A percentile compares a stretch with the other conserved stretches of the same genome.
phyloP scores from a whole-genome alignment of 441 rosid genomes.

The Erodium trifolium region DNA sequence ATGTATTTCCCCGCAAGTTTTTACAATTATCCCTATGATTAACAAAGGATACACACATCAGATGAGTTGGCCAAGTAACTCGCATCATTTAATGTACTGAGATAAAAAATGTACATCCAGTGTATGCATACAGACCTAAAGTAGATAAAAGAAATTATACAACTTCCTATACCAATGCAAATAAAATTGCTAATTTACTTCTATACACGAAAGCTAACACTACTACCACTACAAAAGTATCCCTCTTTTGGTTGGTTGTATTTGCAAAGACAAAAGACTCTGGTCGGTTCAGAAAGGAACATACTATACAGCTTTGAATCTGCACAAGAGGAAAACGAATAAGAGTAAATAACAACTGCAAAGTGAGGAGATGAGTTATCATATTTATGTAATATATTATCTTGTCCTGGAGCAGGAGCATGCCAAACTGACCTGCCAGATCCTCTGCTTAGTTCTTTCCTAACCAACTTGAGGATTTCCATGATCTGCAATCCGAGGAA shows the following conservation, averaged over 20 bases:
- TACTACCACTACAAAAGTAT: background rate
- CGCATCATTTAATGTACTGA: background rate
- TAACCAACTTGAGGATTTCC: constrained; percentile 3
- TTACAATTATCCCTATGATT: too few species aligned
- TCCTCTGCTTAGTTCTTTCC: constrained; percentile 3
- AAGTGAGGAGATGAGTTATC: background rate
- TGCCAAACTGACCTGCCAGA: background rate
- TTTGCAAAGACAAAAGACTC: background rate
- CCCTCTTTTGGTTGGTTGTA: background rate
- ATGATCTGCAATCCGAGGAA: background rate
- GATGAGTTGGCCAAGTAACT: background rate
- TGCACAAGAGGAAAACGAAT: background rate
- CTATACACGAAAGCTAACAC: background rate
- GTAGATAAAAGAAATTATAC: background rate
- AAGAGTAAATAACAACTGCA: background rate
- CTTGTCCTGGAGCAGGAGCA: background rate
- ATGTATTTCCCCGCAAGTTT: too few species aligned
- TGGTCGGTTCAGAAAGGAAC: background rate
- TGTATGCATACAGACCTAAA: background rate
- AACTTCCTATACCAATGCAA: background rate
- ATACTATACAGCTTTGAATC: background rate
- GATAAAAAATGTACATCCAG: background rate
- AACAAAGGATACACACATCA: too few species aligned
- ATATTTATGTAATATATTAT: background rate
- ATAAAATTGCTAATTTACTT: background rate